Conservation (phyloP, 306 rosid genomes). For the Quercus ilex region DNA sequence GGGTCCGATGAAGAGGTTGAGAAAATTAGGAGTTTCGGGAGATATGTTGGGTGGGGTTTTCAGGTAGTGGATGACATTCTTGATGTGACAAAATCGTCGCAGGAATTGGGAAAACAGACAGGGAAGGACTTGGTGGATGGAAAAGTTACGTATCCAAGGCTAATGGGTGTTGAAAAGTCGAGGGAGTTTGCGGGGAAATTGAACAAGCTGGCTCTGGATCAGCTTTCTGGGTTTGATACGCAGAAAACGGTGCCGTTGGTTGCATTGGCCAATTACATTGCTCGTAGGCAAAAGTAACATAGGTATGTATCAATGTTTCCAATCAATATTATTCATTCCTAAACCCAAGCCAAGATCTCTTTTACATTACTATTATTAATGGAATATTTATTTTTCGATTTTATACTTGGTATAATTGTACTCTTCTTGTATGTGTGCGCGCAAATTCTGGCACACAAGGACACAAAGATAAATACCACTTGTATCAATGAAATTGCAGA, state of each 20-base stretch:
- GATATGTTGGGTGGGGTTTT: conserved; percentile 54
- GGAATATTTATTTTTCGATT: too few relatives aligned
- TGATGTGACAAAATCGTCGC: conserved; percentile 62
- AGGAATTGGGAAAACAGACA: conserved; percentile 71
- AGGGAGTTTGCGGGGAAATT: conserved; percentile 57
- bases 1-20: conserved; percentile 52
- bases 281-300: conserved; percentile 47
- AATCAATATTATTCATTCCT: too few relatives aligned
- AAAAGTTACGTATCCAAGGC: conserved; percentile 68
- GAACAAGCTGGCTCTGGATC: conserved; percentile 42
- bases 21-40: conserved; percentile 48
- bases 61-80: conserved; percentile 88
- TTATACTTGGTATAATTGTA: too few relatives aligned
- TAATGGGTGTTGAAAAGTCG: conserved; percentile 59
- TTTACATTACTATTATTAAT: too few relatives aligned
- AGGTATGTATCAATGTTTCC: neutral
- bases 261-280: conserved; percentile 63
- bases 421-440: too few relatives aligned
- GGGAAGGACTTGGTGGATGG: conserved; percentile 75
- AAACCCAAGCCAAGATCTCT: too few relatives aligned
- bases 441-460: too few relatives aligned
- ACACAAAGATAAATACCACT: too few relatives aligned
- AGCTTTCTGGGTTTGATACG: conserved; percentile 45
- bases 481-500: too few relatives aligned
- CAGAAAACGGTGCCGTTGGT: conserved; percentile 53